A percentile compares a stretch with the other conserved stretches of the same genome.
phyloP scores from a whole-genome alignment of 768 basidiomycete species.

The Termitomyces sp. region DNA sequence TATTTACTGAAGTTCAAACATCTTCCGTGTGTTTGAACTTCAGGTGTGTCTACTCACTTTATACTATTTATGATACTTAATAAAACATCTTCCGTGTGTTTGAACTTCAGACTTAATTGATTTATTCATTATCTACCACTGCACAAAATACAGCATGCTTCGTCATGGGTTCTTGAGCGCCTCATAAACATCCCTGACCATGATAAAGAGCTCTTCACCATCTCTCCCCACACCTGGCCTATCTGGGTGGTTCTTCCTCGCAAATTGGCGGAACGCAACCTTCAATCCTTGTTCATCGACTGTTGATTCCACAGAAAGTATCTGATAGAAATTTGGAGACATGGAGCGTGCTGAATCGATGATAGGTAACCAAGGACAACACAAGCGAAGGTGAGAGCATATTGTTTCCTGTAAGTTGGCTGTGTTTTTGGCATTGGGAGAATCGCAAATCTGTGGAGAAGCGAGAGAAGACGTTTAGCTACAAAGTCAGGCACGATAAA shows the following conservation, averaged over 20 bases:
- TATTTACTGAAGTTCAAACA: no score
- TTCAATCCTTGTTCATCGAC: conserved; percentile 68
- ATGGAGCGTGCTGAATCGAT: conserved; percentile 49
- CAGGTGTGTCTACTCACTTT: no score
- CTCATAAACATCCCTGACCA: conserved; percentile 69
- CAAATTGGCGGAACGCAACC: conserved; percentile 69
- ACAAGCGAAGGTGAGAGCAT: conserved; percentile 54
- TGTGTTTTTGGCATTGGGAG: conserved; percentile 23
- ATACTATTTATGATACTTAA: no score
- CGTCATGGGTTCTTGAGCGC: conserved; percentile 74
- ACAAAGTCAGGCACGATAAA: conserved; percentile 57
- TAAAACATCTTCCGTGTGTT: no score
- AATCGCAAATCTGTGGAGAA: conserved; percentile 34
- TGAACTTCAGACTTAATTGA: no score
- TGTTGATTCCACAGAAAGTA: conserved; percentile 55
- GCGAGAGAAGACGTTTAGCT: conserved; percentile 43
- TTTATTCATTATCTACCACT: no score
- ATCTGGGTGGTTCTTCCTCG: conserved; percentile 73
- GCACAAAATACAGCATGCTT: no score
- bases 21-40: no score
- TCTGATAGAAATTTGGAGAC: conserved; percentile 72
- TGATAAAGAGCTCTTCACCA: conserved; percentile 64
- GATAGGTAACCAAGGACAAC: conserved; percentile 62
- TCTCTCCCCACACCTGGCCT: conserved; percentile 48
- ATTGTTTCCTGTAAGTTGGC: conserved; percentile 46